Evolutionary conservation across 2,329 filamentous ascomycete genomes (phyloP), one percentile per base, ranked within the genome.

Genomic region (Immersiporthe knoxdaviesiana): DNA sequence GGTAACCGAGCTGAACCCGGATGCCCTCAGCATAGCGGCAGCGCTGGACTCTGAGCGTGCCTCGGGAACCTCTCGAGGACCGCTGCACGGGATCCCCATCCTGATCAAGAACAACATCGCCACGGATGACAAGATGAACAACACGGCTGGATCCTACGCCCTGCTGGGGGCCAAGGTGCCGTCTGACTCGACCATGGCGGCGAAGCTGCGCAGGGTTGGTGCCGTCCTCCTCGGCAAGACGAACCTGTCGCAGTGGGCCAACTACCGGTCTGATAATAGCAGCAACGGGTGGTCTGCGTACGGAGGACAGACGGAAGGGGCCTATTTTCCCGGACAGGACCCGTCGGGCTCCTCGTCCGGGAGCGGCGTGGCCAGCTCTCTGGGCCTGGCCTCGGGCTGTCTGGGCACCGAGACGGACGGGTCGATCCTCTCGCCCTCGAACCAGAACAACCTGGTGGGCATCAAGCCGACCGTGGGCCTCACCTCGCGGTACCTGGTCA

Each of bases 21-120:
- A 81, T 67, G 82, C 82, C 0, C 63, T 82, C 5, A 47, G 68
- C 5, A 80, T 82, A 11, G 82, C 83, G 0, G 74, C 72, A 1
- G 68, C 74, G 1, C 71, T 81, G 5, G 82, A 84, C 64, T 66
- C 70, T 10, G 72, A 76, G 65, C 74, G 76, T 68, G 65, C 65
- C 1, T 41, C 52, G 4, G 73, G 74, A 32, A 71, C 71, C 6
- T 59, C 71, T 27, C 52, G 52, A 18, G 78, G 78, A 0, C 86
- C 87, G 0, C 78, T 90, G 0, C 87, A 91, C 75, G 89, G 89
- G 1, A 83, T 91, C 2, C 89, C 89, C 0, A 84, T 91, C 56
- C 78, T 91, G 3, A 83, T 91, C 78, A 91, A 91, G 78, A 86
- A 90, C 77, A 90, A 89, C 75, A 89, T 90, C 69, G 88, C 85